A percentile compares a stretch with the other conserved stretches of the same genome.
Evolutionary conservation across 805 yeast species (phyloP).

Genomic region (Starmerella tilneyi): DNA sequence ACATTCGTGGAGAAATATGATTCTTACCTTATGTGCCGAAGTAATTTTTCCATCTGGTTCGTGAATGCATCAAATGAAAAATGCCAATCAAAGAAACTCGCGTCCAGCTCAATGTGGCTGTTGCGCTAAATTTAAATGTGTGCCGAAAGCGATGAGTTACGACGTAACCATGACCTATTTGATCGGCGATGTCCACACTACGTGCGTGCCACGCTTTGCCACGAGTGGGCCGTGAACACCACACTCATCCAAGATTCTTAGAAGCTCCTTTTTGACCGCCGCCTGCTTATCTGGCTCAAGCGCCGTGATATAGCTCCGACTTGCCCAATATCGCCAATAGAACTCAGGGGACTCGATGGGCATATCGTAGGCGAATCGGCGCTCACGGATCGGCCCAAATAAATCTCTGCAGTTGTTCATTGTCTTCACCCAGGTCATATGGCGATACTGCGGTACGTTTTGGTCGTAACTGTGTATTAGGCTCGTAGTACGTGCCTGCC

Average conservation of each 20-base stretch:
- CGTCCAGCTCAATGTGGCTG: too few relatives aligned
- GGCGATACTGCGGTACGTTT: constrained; percentile 49
- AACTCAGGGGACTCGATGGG: constrained; percentile 23
- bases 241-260: constrained; percentile 24
- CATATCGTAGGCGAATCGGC: constrained; percentile 27
- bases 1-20: too few relatives aligned
- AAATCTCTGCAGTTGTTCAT: constrained; percentile 28
- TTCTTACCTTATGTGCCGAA: too few relatives aligned
- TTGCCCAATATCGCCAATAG: constrained; percentile 44
- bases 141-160: too few relatives aligned
- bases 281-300: constrained; percentile 34
- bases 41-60: too few relatives aligned
- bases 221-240: constrained; percentile 14
- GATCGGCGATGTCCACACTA: constrained; percentile 22
- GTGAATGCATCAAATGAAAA: too few relatives aligned
- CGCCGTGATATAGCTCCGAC: constrained; percentile 46
- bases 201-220: constrained; percentile 25
- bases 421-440: constrained; percentile 38
- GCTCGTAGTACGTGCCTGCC: constrained; percentile 35
- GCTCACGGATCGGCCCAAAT: constrained; percentile 35
- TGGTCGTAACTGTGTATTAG: constrained; percentile 34
- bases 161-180: too few relatives aligned
- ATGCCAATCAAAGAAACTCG: too few relatives aligned
- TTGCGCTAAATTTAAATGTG: too few relatives aligned
- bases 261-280: constrained; percentile 24